Evolutionary conservation across 2,329 filamentous ascomycete genomes (phyloP), one percentile per base, ranked within the genome.

Genomic region (Xylaria sp.): DNA sequence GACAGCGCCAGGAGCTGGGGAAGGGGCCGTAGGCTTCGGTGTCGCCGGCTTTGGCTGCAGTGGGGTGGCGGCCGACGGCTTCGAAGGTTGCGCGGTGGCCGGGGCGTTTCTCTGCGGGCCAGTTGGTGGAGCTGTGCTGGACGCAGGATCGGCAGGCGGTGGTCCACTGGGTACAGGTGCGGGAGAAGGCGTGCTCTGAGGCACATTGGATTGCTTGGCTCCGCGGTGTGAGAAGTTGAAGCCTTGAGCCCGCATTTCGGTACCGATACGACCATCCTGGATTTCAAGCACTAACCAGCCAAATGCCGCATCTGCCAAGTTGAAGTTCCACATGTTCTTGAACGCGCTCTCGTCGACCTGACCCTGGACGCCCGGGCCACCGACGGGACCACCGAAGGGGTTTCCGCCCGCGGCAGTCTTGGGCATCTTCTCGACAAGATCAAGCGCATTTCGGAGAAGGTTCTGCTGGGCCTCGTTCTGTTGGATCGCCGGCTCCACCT

Each of bases 321-420:
- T 97, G 77, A 99, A 99, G 75, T 99, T 99, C 94, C 94, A 99
- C 94, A 97, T 97, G 72, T 99, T 99, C 80, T 99, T 99, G 83
- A 99, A 99, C 1, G 94, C 94, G 67, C 92, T 97, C 78, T 99
- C 94, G 60, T 99, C 94, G 17, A 99, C 92, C 68, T 96, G 90
- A 26, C 94, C 94, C 46, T 91, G 87, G 53, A 85, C 83, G 48
- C 82, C 77, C 46, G 86, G 86, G 38, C 88, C 89, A 45, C 86
- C 85, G 48, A 87, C 84, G 24, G 91, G 90, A 13, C 93, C 93
- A 41, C 94, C 94, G 68, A 99, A 99, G 5, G 94, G 94, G 71
- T 97, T 97, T 19, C 94, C 94, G 50, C 94, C 94, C 57, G 93
- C 95, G 37, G 94, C 94, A 34, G 92, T 92, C 11, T 87, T 88